A percentile compares a stretch with the other conserved stretches of the same genome.
Conservation (phyloP, 768 basidiomycete genomes). For the Lactarius indigo region DNA sequence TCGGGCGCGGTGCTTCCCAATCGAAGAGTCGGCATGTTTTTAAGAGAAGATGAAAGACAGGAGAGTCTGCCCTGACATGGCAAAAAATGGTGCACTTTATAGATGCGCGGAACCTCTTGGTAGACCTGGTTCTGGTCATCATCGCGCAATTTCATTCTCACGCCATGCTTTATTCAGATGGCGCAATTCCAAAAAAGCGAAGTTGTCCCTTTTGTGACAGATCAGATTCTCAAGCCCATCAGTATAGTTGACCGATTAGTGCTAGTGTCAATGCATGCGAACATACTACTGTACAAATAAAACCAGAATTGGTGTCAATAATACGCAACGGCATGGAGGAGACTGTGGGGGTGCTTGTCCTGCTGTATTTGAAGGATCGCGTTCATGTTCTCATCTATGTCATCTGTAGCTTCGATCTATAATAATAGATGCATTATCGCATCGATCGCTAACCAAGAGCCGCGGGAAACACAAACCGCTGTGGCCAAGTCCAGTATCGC, state of each 20-base stretch:
- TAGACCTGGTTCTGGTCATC: conserved; percentile 26
- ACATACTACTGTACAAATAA: neutral
- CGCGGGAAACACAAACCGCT: conserved; percentile 58
- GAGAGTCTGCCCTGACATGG: neutral
- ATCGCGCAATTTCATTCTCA: conserved; percentile 66
- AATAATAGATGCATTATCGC: too few relatives aligned
- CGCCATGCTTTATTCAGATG: conserved; percentile 32
- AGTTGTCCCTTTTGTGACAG: neutral
- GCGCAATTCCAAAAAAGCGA: conserved; percentile 11
- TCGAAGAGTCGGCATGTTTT: conserved; percentile 49
- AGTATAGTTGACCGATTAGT: neutral
- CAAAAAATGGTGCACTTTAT: neutral
- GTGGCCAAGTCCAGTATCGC: conserved; percentile 90
- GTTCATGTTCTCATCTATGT: conserved; percentile 91
- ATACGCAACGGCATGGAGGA: conserved; percentile 88
- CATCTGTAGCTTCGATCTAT: conserved; percentile 81
- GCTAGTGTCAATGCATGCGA: neutral
- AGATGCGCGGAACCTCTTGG: neutral
- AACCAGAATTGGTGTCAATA: conserved; percentile 49
- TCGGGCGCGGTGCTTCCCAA: conserved; percentile 89
- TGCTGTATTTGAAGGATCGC: conserved; percentile 80
- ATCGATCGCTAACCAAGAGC: conserved; percentile 7
- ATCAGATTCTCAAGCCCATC: neutral
- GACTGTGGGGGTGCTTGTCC: conserved; percentile 86
- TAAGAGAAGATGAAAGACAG: neutral